phyloP scores from a whole-genome alignment of 768 basidiomycete genomes.

The Russula foetens region DNA sequence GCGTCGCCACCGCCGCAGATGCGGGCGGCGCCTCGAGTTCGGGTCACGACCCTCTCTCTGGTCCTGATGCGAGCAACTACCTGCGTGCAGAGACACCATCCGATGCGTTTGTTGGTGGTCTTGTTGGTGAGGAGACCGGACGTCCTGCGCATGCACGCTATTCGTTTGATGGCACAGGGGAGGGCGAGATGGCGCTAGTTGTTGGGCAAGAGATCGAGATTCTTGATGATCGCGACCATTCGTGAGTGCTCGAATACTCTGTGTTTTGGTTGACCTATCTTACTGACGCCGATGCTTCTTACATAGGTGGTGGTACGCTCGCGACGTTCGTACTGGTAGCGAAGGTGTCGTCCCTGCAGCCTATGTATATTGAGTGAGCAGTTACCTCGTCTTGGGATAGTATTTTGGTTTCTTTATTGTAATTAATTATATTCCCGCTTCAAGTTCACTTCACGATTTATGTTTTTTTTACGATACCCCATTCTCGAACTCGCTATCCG shows the following conservation, averaged over 20 bases:
- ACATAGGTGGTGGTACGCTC: conserved; percentile 88
- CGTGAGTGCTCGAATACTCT: conserved; percentile 40
- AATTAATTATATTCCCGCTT: conserved; percentile 14
- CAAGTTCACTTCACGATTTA: conserved; percentile 22
- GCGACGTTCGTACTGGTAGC: conserved; percentile 66
- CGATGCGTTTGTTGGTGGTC: conserved; percentile 55
- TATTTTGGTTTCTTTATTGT: conserved; percentile 6
- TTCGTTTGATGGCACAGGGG: conserved; percentile 71
- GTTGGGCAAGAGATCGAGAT: conserved; percentile 68
- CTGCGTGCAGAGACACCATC: conserved; percentile 75
- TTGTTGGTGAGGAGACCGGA: conserved; percentile 48
- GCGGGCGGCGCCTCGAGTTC: conserved; percentile 25
- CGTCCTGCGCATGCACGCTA: conserved; percentile 75
- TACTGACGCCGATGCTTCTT: conserved; percentile 10
- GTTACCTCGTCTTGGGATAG: neutral
- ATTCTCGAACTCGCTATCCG: conserved; percentile 10
- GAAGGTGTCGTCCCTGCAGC: conserved; percentile 91
- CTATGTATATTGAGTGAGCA: conserved; percentile 70
- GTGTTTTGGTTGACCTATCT: neutral
- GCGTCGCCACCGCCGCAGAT: conserved; percentile 35
- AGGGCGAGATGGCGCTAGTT: conserved; percentile 66
- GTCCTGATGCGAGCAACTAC: conserved; percentile 69
- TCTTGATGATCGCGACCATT: conserved; percentile 70
- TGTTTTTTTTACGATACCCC: conserved; percentile 20
- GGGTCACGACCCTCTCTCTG: conserved; percentile 47